Base-by-base conservation (phyloP, 768 basidiomycete genomes). In the Butyriboletus loyo region DNA sequence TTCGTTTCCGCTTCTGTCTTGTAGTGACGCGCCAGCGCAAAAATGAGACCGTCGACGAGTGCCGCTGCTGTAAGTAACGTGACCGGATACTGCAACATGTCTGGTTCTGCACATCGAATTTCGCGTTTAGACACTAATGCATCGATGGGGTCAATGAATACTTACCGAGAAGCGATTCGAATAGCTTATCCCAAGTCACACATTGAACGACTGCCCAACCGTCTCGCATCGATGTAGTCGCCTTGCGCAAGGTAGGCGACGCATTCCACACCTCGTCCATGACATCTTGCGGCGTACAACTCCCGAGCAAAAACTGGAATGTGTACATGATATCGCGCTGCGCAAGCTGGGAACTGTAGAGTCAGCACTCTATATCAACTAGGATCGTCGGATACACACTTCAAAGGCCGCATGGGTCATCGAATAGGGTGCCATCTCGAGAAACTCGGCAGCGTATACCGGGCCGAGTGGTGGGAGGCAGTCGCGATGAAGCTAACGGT, bases 231-330 rank as follows among this genome's bases (percentile, higher is more conserved):
- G 50, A 46, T 7, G 40, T 59, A 19, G 80, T 62, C 8, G 79
- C 69, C 22, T 65, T 57, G 2, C 77, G 78, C 15, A 87, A 68
- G 0, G 77, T 75, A 0, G 84, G 79, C 7, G 83, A 69, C 7
- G 81, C 80, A 27, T 63, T 51, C 82, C 82, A 85, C 1, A 87
- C 58, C 53, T 87, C 83, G 48, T 82, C 78, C 53, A 87, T 56
- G 22, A 85, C 63, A 32, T 69, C 69, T 43, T 68, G 71, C 0
- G 77, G 77, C 31, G 83, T 82, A 14, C 81, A 83, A 32, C 73
- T 75, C 0, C 82, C 81, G 3, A 87, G 65, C 21, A 66, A 61
- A 64, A 77, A 85, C 13, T 66, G 61, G 31, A 86, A 68, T 0
- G 76, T 70, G 0, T 63, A 62, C 15, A 87, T 66, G 28, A 86